Evolutionary conservation across 2,329 filamentous ascomycete species (phyloP).

Genomic region (Fusarium vanettenii): DNA sequence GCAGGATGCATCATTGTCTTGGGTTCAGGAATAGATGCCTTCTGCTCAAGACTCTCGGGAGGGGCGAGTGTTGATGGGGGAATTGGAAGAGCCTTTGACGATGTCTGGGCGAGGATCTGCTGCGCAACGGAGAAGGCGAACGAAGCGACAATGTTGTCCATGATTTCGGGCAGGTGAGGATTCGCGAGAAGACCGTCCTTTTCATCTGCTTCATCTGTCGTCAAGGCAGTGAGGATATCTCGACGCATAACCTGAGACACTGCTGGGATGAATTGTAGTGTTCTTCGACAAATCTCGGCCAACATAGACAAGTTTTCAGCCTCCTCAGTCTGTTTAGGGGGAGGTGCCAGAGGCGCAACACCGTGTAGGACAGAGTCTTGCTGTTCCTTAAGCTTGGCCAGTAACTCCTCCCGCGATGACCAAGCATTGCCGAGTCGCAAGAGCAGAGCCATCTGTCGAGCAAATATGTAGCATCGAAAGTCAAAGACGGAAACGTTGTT

Average conservation of each 20-base stretch:
- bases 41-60: constrained; percentile 66
- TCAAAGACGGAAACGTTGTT: constrained; percentile 98
- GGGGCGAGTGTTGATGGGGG: constrained; percentile 66
- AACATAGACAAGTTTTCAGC: constrained; percentile 81
- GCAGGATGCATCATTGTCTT: constrained; percentile 79
- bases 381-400: constrained; percentile 71
- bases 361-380: constrained; percentile 69
- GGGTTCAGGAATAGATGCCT: constrained; percentile 72
- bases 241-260: constrained; percentile 82
- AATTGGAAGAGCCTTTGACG: constrained; percentile 74
- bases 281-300: constrained; percentile 86
- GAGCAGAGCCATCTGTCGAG: constrained; percentile 85
- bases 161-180: constrained; percentile 60
- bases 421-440: constrained; percentile 83
- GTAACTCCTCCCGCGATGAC: constrained; percentile 70
- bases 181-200: constrained; percentile 49
- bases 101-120: constrained; percentile 81
- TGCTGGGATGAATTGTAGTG: constrained; percentile 85
- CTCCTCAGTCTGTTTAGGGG: constrained; percentile 66
- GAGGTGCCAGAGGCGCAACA: constrained; percentile 63
- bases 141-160: constrained; percentile 81
- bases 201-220: constrained; percentile 52
- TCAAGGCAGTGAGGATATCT: constrained; percentile 76
- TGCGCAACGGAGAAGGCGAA: constrained; percentile 83
- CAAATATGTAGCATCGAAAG: constrained; percentile 93